phyloP scores from a whole-genome alignment of 805 yeast species.

The Schizosaccharomyces lindneri region DNA sequence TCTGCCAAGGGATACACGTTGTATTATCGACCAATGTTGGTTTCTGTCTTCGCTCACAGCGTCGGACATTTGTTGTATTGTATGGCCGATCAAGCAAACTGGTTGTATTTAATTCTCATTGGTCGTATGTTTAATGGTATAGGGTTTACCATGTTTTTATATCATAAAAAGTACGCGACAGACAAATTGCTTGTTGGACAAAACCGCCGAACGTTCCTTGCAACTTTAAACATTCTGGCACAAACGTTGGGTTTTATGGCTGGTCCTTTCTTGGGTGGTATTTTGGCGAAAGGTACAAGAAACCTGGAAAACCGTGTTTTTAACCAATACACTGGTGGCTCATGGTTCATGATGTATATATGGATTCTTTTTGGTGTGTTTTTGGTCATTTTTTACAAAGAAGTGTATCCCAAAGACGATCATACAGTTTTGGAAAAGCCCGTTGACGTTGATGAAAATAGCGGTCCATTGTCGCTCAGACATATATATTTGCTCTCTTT shows the following conservation, averaged over 20 bases:
- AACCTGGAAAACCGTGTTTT: not conserved
- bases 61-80: not conserved
- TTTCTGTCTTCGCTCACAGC: not conserved
- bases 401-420: not conserved
- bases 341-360: not conserved
- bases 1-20: not conserved
- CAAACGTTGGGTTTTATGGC: not conserved
- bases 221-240: not conserved
- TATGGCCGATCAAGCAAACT: not conserved
- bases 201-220: not conserved
- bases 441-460: not conserved
- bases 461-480: not conserved
- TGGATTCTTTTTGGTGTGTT: not conserved
- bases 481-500: not conserved
- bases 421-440: not conserved
- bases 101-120: not conserved
- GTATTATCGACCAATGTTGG: not conserved
- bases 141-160: not conserved
- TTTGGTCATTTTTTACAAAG: not conserved
- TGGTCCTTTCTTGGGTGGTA: conserved; percentile 1
- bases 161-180: not conserved
- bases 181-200: not conserved
- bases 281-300: not conserved
- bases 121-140: not conserved
- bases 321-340: not conserved